Conservation (phyloP, 129 eudicot species). For the Heracleum sosnowskyi region DNA sequence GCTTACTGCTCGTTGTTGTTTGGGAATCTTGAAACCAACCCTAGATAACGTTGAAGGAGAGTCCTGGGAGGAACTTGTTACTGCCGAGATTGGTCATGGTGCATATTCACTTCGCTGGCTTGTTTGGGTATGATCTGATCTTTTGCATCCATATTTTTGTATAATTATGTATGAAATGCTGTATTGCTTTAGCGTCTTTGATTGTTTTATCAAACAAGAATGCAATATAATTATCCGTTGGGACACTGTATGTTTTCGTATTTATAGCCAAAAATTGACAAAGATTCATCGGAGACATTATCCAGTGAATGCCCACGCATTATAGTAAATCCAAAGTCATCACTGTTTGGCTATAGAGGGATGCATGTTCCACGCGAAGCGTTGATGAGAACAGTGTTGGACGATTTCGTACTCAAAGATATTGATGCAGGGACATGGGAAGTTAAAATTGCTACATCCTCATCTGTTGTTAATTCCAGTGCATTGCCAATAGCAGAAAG, state of each 20-base stretch:
- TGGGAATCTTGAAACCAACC: conserved; percentile 56
- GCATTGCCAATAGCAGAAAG: conserved; percentile 82
- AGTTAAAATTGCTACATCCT: conserved; percentile 16
- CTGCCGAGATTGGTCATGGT: conserved; percentile 59
- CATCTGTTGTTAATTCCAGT: conserved; percentile 20
- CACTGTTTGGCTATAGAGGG: conserved; percentile 66
- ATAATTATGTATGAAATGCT: neutral
- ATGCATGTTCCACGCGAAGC: conserved; percentile 61
- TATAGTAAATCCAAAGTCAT: conserved; percentile 69
- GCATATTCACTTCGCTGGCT: conserved; percentile 85
- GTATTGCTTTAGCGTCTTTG: neutral
- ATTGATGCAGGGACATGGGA: conserved; percentile 74
- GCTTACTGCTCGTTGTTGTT: conserved; percentile 52
- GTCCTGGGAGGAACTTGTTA: conserved; percentile 94
- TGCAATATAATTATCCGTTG: neutral
- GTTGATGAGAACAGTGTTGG: conserved; percentile 35
- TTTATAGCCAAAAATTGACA: conserved; percentile 82
- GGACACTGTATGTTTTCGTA: neutral
- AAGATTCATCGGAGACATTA: conserved; percentile 54
- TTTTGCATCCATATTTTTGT: neutral
- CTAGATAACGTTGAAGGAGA: conserved; percentile 67
- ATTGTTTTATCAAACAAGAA: neutral
- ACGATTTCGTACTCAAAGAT: conserved; percentile 55
- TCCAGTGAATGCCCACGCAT: conserved; percentile 72
- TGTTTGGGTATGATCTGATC: conserved; percentile 63